Conservation (phyloP, 768 basidiomycete species). For the Lactarius tabidus region DNA sequence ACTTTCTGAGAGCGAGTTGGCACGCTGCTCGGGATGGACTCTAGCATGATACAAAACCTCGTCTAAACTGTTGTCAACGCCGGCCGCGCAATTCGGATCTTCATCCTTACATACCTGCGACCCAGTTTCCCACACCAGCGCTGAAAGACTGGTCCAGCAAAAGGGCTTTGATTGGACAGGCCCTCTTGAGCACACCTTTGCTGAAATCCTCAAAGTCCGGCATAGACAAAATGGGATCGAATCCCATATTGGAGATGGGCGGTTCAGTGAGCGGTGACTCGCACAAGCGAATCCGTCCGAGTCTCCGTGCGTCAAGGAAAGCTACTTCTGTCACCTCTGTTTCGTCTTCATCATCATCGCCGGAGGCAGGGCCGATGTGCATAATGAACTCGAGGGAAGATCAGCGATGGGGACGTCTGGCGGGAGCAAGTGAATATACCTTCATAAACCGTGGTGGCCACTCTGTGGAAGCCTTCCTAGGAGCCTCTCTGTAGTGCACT, state of each 20-base stretch:
- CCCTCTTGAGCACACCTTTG: conserved; percentile 45
- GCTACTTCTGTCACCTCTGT: conserved; percentile 48
- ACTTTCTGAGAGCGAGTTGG: conserved; percentile 47
- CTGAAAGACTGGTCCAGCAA: conserved; percentile 76
- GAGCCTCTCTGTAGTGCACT: conserved; percentile 47
- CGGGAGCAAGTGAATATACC: conserved; percentile 32
- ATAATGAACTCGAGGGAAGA: conserved; percentile 51
- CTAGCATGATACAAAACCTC: conserved; percentile 72
- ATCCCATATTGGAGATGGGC: conserved; percentile 69
- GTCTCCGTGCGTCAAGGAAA: conserved; percentile 66
- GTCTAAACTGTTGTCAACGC: conserved; percentile 35
- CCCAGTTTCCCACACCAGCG: conserved; percentile 81
- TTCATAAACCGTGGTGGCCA: conserved; percentile 72
- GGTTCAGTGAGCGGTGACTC: conserved; percentile 54
- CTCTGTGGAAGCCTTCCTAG: conserved; percentile 37
- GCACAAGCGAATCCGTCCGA: conserved; percentile 66
- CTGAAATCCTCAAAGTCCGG: conserved; percentile 52
- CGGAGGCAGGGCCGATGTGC: conserved; percentile 38
- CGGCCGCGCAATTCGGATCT: too few relatives aligned
- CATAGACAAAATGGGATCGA: conserved; percentile 73
- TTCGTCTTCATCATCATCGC: conserved; percentile 23
- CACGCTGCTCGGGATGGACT: conserved; percentile 68
- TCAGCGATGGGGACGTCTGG: not conserved
- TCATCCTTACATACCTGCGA: conserved; percentile 48
- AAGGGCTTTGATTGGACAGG: conserved; percentile 69